phyloP scores from a whole-genome alignment of 176 grass and related monocot genomes.

The Eragrostis nindensis region DNA sequence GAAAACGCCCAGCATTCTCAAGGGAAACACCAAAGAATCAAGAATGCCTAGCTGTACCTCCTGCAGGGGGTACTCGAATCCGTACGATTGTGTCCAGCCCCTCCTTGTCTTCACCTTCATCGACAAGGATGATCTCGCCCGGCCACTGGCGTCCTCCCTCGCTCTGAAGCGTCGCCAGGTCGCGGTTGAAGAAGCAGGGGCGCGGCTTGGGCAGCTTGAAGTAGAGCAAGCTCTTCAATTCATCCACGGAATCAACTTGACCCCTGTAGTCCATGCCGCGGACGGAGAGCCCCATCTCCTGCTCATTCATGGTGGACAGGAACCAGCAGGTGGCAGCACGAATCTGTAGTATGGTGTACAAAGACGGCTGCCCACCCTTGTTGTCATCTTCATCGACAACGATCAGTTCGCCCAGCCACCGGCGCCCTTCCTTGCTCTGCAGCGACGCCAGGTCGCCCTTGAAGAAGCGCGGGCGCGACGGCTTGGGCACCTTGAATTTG shows the following conservation, averaged over 20 bases:
- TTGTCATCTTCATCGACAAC: neutral
- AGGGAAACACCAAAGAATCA: too few species aligned
- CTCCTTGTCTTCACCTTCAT: neutral
- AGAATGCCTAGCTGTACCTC: too few species aligned
- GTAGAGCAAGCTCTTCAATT: neutral
- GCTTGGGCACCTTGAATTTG: too few species aligned
- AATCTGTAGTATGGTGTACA: too few species aligned
- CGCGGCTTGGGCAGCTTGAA: neutral
- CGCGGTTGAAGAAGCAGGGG: neutral
- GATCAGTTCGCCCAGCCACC: neutral
- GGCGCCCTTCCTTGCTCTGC: neutral
- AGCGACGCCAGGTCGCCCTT: neutral
- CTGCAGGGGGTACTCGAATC: too few species aligned
- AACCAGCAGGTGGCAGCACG: neutral
- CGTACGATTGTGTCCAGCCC: too few species aligned
- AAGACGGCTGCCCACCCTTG: too few species aligned
- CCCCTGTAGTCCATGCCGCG: neutral
- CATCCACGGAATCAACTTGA: neutral
- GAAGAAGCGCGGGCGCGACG: too few species aligned
- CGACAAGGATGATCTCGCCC: neutral
- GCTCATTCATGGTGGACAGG: neutral
- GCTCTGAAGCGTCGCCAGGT: neutral
- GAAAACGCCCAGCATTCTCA: too few species aligned
- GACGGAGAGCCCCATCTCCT: neutral
- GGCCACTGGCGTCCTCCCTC: neutral